A percentile compares a stretch with the other conserved stretches of the same genome.
phyloP scores from a whole-genome alignment of 2,329 filamentous ascomycete genomes.

The Nigrospora oryzae region DNA sequence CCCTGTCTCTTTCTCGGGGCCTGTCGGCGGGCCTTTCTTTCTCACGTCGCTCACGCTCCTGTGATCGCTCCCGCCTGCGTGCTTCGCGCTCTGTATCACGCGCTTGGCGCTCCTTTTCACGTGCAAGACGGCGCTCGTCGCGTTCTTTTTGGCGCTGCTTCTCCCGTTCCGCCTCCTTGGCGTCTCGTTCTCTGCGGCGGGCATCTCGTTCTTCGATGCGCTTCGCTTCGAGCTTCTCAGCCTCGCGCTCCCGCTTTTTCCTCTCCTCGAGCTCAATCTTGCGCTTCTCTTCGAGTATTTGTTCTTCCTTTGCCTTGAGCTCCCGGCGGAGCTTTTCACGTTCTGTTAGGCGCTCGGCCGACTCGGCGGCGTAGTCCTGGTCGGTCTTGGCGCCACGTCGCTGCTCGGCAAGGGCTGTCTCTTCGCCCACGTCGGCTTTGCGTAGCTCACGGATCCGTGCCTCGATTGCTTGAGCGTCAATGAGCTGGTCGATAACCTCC shows the following conservation, averaged over 20 bases:
- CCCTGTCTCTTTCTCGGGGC: constrained; percentile 11
- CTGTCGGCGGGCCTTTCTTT: constrained; percentile 24
- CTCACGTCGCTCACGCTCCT: constrained; percentile 27
- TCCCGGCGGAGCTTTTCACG: constrained; percentile 55
- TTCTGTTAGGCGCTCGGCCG: constrained; percentile 48
- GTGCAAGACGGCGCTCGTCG: constrained; percentile 40
- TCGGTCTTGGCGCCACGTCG: constrained; percentile 63
- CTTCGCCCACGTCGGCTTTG: constrained; percentile 58
- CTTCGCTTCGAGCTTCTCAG: constrained; percentile 39
- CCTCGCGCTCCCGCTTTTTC: constrained; percentile 37
- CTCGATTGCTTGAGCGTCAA: constrained; percentile 62
- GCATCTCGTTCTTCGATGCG: constrained; percentile 42
- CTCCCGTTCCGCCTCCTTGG: constrained; percentile 24
- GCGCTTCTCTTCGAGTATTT: constrained; percentile 53
- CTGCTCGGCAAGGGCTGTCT: constrained; percentile 58
- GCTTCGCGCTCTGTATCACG: constrained; percentile 27
- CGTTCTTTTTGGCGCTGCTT: constrained; percentile 42
- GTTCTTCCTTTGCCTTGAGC: constrained; percentile 47
- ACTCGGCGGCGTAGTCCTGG: constrained; percentile 63
- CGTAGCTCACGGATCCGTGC: constrained; percentile 61
- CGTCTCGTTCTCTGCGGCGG: constrained; percentile 32
- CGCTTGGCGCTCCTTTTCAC: constrained; percentile 38
- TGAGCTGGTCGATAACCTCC: constrained; percentile 56
- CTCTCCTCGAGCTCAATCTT: constrained; percentile 50
- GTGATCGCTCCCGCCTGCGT: constrained; percentile 27